phyloP scores from a whole-genome alignment of 495 filamentous ascomycete species.

The Penicillium taxi region DNA sequence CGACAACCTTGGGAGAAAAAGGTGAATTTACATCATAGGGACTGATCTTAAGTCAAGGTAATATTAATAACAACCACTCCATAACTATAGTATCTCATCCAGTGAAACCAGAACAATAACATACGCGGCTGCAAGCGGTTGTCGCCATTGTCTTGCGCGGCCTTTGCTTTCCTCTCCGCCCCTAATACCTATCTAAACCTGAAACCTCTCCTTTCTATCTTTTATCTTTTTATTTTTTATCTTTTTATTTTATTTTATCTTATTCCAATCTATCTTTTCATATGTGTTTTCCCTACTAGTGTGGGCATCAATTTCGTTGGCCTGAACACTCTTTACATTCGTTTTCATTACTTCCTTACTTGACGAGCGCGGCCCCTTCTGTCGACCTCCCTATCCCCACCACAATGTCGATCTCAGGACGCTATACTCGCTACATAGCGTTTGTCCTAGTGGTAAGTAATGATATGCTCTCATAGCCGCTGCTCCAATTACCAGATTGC shows the following conservation, averaged over 20 bases:
- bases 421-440: conserved; percentile 81
- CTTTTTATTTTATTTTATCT: not conserved
- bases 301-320: conserved; percentile 7
- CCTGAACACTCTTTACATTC: conserved; percentile 6
- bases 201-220: conserved; percentile 2
- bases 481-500: not conserved
- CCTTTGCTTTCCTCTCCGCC: conserved; percentile 2
- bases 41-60: not conserved
- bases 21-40: too few species aligned
- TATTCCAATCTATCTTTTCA: not conserved
- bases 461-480: conserved; percentile 41
- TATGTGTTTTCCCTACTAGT: conserved; percentile 6
- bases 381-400: conserved; percentile 6
- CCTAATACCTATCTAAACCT: not conserved
- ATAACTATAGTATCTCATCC: conserved; percentile 1
- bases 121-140: conserved; percentile 20
- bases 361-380: conserved; percentile 2
- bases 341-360: conserved; percentile 5
- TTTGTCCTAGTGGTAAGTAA: conserved; percentile 80
- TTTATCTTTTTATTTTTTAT: conserved; percentile 4
- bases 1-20: too few species aligned
- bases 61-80: not conserved
- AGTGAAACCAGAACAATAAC: too few species aligned
- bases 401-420: conserved; percentile 59
- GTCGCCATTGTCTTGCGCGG: conserved; percentile 21